Percentiles rank a stretch among this genome's conserved stretches.
phyloP scores from a whole-genome alignment of 441 rosid species.

The Pelargonium fulgidum region DNA sequence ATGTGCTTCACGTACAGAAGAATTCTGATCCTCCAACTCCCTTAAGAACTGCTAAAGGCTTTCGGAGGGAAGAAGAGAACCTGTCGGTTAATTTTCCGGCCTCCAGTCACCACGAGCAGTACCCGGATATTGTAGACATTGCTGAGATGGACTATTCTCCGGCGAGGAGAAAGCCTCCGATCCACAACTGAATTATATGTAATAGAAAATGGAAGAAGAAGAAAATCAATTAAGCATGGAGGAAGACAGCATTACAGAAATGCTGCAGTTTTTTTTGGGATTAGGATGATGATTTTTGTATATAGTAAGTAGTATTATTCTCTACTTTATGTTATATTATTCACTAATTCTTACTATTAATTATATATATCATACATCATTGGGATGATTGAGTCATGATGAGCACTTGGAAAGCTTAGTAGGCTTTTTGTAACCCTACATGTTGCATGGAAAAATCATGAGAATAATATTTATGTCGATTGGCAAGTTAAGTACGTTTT shows the following conservation, averaged over 20 bases:
- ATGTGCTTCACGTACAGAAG: slow-evolving; percentile 24
- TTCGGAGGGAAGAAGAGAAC: slow-evolving; percentile 19
- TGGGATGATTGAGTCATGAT: no score
- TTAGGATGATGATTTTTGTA: slow-evolving; percentile 22
- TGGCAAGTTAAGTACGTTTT: no score
- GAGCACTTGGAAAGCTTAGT: no score
- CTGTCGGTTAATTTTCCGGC: neutral
- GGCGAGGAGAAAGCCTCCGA: slow-evolving; percentile 46
- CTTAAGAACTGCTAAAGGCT: slow-evolving; percentile 19
- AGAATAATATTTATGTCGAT: no score
- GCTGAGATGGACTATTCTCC: slow-evolving; percentile 50
- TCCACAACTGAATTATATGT: slow-evolving; percentile 32
- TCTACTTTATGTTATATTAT: neutral
- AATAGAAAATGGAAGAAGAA: neutral
- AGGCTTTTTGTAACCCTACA: no score
- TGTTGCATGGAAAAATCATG: no score
- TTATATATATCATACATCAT: no score
- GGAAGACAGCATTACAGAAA: slow-evolving; percentile 41
- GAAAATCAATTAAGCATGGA: neutral
- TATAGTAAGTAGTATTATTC: slow-evolving; percentile 10
- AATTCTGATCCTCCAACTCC: neutral
- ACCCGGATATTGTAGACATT: slow-evolving; percentile 28
- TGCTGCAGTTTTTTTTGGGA: slow-evolving; percentile 39
- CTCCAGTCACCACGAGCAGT: slow-evolving; percentile 5
- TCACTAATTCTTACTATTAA: no score